phyloP scores from a whole-genome alignment of 805 yeast genomes.

The Candida nitratophila region DNA sequence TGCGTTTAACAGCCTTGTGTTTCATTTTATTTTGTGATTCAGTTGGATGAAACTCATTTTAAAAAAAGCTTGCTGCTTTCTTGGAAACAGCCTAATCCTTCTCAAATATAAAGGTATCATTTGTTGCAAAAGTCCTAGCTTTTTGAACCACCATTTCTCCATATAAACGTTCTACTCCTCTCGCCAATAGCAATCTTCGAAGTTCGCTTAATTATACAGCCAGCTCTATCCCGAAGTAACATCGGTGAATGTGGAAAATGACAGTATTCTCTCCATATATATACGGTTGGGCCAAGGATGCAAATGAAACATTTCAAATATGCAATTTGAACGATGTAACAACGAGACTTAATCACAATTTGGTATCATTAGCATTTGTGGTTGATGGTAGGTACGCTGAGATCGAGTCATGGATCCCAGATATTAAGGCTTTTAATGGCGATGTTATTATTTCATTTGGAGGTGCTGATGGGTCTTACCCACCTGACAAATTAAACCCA shows the following conservation, averaged over 20 bases:
- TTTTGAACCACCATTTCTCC: no score
- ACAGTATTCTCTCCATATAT: constrained; percentile 23
- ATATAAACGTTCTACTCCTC: no score
- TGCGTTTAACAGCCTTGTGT: no score
- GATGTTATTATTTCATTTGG: constrained; percentile 24
- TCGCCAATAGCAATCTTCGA: no score
- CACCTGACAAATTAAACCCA: constrained; percentile 12
- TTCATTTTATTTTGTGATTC: no score
- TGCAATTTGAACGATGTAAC: constrained; percentile 12
- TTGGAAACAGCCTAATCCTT: no score
- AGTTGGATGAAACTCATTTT: no score
- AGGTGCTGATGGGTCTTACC: constrained; percentile 24
- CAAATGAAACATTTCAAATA: constrained; percentile 9
- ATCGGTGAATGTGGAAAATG: constrained; percentile 12
- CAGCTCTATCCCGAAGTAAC: no score
- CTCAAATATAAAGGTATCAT: no score
- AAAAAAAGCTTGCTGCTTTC: no score
- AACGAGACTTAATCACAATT: constrained; percentile 6
- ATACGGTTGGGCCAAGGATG: constrained; percentile 22
- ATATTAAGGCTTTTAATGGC: constrained; percentile 12
- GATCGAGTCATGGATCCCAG: constrained; percentile 18
- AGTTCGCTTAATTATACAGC: no score
- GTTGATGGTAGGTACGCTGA: constrained; percentile 18
- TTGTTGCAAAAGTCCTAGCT: no score
- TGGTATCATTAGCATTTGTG: constrained; percentile 21